These are phyloP conservation scores for Lasiodiplodia sp. DNA, from an alignment of 2,329 filamentous ascomycete genomes.

Conservation along the genomic window DNA sequence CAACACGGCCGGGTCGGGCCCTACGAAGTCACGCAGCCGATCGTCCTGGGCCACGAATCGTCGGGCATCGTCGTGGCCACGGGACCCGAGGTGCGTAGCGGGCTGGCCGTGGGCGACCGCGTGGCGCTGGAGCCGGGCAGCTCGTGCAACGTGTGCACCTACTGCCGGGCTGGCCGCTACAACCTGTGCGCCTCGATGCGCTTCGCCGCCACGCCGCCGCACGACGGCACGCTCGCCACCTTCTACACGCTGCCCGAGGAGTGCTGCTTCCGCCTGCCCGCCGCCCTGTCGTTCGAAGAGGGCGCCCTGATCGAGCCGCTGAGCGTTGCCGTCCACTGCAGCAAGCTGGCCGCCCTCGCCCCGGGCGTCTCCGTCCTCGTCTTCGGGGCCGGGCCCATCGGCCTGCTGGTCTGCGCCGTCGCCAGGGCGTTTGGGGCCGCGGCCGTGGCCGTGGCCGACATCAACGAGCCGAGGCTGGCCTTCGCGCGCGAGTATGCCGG, in stretches of 20 bases:
- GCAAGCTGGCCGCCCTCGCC: slow-evolving; percentile 73
- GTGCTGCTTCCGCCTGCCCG: slow-evolving; percentile 50
- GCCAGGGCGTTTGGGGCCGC: slow-evolving; percentile 69
- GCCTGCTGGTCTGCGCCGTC: slow-evolving; percentile 60
- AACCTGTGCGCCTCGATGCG: slow-evolving; percentile 51
- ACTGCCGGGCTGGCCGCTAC: slow-evolving; percentile 51
- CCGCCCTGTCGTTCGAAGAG: slow-evolving; percentile 48
- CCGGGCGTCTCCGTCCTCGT: slow-evolving; percentile 81
- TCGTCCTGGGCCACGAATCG: slow-evolving; percentile 57
- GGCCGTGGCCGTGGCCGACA: slow-evolving; percentile 69
- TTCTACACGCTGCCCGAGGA: slow-evolving; percentile 53
- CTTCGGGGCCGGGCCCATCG: slow-evolving; percentile 79
- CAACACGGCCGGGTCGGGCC: slow-evolving; percentile 66
- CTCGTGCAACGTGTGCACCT: slow-evolving; percentile 49
- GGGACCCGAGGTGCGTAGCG: slow-evolving; percentile 35
- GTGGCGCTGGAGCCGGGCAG: slow-evolving; percentile 35
- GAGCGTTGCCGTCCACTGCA: slow-evolving; percentile 84
- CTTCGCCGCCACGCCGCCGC: slow-evolving; percentile 53
- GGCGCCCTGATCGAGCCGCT: slow-evolving; percentile 64
- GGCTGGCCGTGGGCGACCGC: slow-evolving; percentile 31
- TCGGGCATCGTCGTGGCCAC: slow-evolving; percentile 32
- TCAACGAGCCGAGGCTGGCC: slow-evolving; percentile 62
- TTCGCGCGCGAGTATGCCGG: slow-evolving; percentile 68
- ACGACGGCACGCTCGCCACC: slow-evolving; percentile 51
- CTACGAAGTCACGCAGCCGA: slow-evolving; percentile 63